A percentile compares a stretch with the other conserved stretches of the same genome.
phyloP scores from a whole-genome alignment of 192 early-diverging fungal genomes.

The Podila clonocystis region DNA sequence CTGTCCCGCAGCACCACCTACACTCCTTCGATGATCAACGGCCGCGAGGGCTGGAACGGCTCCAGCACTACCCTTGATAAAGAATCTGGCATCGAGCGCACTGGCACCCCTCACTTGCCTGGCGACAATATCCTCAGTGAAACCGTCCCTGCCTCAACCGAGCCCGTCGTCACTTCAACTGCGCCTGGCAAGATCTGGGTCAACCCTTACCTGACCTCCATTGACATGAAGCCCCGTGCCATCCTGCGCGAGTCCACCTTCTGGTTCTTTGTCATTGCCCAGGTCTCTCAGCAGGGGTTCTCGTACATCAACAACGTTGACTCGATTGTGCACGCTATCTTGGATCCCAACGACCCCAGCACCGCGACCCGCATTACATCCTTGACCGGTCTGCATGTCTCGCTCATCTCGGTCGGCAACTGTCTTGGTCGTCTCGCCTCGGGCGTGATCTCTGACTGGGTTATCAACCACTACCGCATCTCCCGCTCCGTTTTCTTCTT shows the following conservation, averaged over 20 bases:
- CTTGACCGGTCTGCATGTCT: slow-evolving; percentile 43
- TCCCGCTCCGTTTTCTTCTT: slow-evolving; percentile 50
- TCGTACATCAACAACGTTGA: slow-evolving; percentile 53
- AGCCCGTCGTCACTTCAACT: slow-evolving; percentile 7
- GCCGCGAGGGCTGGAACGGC: slow-evolving; percentile 33
- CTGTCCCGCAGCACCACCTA: slow-evolving; percentile 41
- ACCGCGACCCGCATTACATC: slow-evolving; percentile 19
- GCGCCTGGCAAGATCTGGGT: slow-evolving; percentile 7
- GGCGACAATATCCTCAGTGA: slow-evolving; percentile 33
- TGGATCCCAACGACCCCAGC: slow-evolving; percentile 31
- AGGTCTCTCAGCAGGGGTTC: slow-evolving; percentile 45
- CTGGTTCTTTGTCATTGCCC: slow-evolving; percentile 51
- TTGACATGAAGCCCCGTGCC: slow-evolving; percentile 41
- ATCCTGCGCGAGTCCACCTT: slow-evolving; percentile 39
- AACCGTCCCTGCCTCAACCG: slow-evolving; percentile 6
- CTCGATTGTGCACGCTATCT: slow-evolving; percentile 44
- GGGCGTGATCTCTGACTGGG: slow-evolving; percentile 47
- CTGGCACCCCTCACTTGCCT: slow-evolving; percentile 16
- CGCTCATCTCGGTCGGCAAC: slow-evolving; percentile 47
- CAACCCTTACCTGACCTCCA: slow-evolving; percentile 41
- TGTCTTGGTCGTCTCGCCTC: slow-evolving; percentile 47
- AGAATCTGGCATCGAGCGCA: neutral
- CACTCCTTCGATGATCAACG: slow-evolving; percentile 41
- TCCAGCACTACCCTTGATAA: slow-evolving; percentile 38
- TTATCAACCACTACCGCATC: slow-evolving; percentile 44